Evolutionary conservation across 768 basidiomycete species (phyloP), one percentile per base, ranked within the genome.

Genomic region (Exsudoporus frostii): DNA sequence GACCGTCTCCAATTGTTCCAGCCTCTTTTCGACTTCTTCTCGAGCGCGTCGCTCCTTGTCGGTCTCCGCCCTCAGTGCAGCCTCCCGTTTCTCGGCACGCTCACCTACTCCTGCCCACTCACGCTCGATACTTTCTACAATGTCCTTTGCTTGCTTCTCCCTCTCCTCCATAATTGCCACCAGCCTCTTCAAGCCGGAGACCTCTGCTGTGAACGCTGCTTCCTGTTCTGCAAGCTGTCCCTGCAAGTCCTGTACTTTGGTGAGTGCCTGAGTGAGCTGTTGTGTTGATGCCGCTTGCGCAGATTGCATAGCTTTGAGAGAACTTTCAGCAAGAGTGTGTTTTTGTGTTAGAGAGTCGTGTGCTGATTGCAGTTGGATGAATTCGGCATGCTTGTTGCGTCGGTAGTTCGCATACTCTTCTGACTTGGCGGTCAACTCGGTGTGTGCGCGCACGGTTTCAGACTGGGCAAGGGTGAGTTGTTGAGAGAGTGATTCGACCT

Each of bases 401-500:
- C 93, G 80, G 67, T 91, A 91, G 64, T 83, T 89, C 7, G 89
- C 80, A 60, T 86, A 94, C 61, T 94, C 88, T 53, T 93, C 90
- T 6, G 85, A 82, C 68, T 92, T 88, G 51, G 79, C 68, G 3
- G 75, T 73, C 47, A 94, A 80, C 61, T 94, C 90, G 17, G 75
- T 68, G 58, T 80, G 83, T 22, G 81, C 75, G 43, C 90, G 88
- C 51, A 90, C 81, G 15, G 81, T 80, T 71, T 97, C 93, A 0
- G 81, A 76, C 68, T 87, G 84, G 5, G 90, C 78, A 5, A 93
- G 81, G 54, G 86, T 71, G 7, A 95, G 75, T 70, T 95, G 91
- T 71, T 94, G 91, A 5, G 84, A 77, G 14, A 91, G 78, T 2
- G 91, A 84, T 53, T 94, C 88, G 54, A 94, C 69, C 71, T 90